phyloP scores from a whole-genome alignment of 805 yeast species.

The Tetrapisispora taiwanensis region DNA sequence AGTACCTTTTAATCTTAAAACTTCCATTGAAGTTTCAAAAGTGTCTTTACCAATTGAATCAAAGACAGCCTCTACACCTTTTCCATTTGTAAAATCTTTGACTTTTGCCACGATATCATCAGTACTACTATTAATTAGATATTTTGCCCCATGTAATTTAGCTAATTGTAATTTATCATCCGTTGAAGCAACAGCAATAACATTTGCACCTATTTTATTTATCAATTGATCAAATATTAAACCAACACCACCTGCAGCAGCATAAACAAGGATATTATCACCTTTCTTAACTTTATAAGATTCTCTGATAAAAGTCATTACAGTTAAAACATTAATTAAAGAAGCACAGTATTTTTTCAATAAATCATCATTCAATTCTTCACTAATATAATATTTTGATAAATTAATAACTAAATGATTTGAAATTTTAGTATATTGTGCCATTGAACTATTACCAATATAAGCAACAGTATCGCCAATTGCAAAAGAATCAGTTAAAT shows the following conservation, averaged over 20 bases:
- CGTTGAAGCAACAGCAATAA: slow-evolving; percentile 77
- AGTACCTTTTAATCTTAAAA: slow-evolving; percentile 62
- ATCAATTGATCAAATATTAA: slow-evolving; percentile 57
- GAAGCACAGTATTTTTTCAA: slow-evolving; percentile 51
- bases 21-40: slow-evolving; percentile 49
- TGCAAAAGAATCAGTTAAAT: slow-evolving; percentile 40
- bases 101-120: slow-evolving; percentile 51
- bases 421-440: slow-evolving; percentile 56
- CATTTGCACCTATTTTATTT: slow-evolving; percentile 57
- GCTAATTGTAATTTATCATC: slow-evolving; percentile 61
- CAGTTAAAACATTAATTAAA: slow-evolving; percentile 68
- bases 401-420: slow-evolving; percentile 36
- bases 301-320: slow-evolving; percentile 57
- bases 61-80: slow-evolving; percentile 59
- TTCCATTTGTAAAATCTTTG: slow-evolving; percentile 48
- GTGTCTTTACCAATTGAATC: slow-evolving; percentile 78
- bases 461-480: slow-evolving; percentile 70
- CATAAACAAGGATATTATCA: slow-evolving; percentile 70
- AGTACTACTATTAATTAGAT: slow-evolving; percentile 43
- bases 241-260: slow-evolving; percentile 97
- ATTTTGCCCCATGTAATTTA: slow-evolving; percentile 67
- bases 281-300: slow-evolving; percentile 58
- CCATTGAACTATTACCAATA: slow-evolving; percentile 45
- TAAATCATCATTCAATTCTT: slow-evolving; percentile 36
- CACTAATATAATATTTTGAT: slow-evolving; percentile 23